Evolutionary conservation across 805 yeast species (phyloP), one percentile per base, ranked within the genome.

Genomic region (Citeromyces matritensis): DNA sequence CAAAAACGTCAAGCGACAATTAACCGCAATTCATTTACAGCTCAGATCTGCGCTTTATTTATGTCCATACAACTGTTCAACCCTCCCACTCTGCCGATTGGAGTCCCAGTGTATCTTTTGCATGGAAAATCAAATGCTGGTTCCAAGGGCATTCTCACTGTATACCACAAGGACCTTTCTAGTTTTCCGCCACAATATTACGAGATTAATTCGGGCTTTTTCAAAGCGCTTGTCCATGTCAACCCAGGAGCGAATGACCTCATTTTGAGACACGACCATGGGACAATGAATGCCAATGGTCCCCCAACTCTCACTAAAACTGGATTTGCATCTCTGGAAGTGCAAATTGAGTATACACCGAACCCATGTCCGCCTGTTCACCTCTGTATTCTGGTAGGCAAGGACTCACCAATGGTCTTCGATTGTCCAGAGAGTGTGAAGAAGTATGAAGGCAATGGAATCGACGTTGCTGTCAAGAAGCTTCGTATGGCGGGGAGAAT

Each of bases 401-500:
- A 58, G 33, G 97, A 86, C 45, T 80, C 94, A 2, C 69, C 73
- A 3, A 68, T 71, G 13, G 38, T 49, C 2, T 86, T 69, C 46
- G 96, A 86, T 43, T 67, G 82, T 39, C 85, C 93, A 1, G 36
- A 47, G 3, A 60, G 65, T 39, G 64, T 60, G 32, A 38, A 43
- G 5, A 40, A 47, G 14, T 49, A 60, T 23, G 91, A 81, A 40
- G 77, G 75, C 2, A 74, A 81, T 37, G 69, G 62, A 9, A 42
- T 86, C 14, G 73, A 73, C n/a, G 48, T 74, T 4, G 95, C 95
- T 1, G 56, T 80, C 12, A 60, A 58, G 39, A 83, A 83, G 47
- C 48, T 88, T 39, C 69, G 91, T 42, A 69, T 84, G 37, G 95
- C 82, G 3, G 94, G 80, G 4, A 63, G 94, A 42, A 51, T 86